phyloP scores from a whole-genome alignment of 805 yeast genomes.

The Schizosaccharomyces osmophilus region DNA sequence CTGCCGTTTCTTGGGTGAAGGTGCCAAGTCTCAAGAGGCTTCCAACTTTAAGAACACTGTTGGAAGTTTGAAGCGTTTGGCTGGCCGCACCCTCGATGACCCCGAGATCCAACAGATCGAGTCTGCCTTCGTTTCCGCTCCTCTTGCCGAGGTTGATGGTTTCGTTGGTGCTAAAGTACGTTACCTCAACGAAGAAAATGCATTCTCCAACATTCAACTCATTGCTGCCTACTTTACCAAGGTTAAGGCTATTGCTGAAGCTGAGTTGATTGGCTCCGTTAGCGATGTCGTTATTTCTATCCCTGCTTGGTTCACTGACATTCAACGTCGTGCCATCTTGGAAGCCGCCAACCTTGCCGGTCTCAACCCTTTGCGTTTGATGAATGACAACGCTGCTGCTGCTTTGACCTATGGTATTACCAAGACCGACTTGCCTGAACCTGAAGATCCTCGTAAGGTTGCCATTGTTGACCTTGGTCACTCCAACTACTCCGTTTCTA shows the following conservation, averaged over 20 bases:
- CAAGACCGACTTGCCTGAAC: conserved; percentile 90
- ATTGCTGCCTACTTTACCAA: conserved; percentile 88
- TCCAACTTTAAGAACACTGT: conserved; percentile 92
- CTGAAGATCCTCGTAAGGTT: conserved; percentile 52
- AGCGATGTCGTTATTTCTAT: conserved; percentile 82
- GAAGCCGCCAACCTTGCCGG: conserved; percentile 94
- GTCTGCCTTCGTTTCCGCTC: conserved; percentile 46
- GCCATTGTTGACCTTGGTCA: conserved; percentile 95
- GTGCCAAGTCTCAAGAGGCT: conserved; percentile 88
- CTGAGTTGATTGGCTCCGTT: conserved; percentile 62
- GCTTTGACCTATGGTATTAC: conserved; percentile 98
- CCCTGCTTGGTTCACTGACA: conserved; percentile 92
- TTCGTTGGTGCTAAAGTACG: conserved; percentile 67
- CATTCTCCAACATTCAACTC: conserved; percentile 70
- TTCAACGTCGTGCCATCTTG: conserved; percentile 83
- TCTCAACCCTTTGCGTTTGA: conserved; percentile 91
- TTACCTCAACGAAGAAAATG: conserved; percentile 51
- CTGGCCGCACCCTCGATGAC: conserved; percentile 52
- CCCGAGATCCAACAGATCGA: conserved; percentile 51
- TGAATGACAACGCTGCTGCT: conserved; percentile 93
- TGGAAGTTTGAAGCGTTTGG: conserved; percentile 75
- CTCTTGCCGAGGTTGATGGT: conserved; percentile 40
- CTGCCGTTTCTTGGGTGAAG: conserved; percentile 81
- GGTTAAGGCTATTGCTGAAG: conserved; percentile 52
- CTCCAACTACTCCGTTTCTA: conserved; percentile 73